Conservation (phyloP, 805 yeast species). For the Cyberlindnera mycetangii region DNA sequence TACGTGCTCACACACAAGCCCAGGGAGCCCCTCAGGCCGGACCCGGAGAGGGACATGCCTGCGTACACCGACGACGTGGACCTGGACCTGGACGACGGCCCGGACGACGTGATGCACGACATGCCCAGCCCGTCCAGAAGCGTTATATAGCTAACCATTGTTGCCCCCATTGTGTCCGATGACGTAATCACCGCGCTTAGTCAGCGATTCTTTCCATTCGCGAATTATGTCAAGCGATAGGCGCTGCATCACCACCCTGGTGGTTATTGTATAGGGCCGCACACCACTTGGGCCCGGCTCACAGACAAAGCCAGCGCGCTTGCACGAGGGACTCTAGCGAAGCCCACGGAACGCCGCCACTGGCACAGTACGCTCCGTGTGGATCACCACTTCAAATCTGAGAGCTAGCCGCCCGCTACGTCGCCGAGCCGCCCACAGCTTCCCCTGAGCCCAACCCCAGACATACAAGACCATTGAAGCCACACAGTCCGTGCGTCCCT, state of each 20-base stretch:
- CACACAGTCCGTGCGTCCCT: too few species aligned
- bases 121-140: conserved; percentile 5
- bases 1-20: conserved; percentile 55
- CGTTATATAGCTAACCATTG: conserved; percentile 3
- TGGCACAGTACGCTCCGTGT: too few species aligned
- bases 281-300: neutral
- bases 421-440: neutral
- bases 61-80: neutral
- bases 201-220: too few species aligned
- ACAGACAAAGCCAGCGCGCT: too few species aligned
- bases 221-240: neutral
- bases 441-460: too few species aligned
- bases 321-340: too few species aligned
- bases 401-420: neutral
- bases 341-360: too few species aligned
- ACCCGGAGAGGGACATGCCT: conserved; percentile 1
- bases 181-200: neutral
- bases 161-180: too few species aligned
- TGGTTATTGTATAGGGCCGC: conserved; percentile 1
- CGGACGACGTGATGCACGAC: conserved; percentile 2
- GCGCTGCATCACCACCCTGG: conserved; percentile 15
- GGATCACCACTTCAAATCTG: neutral
- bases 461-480: too few species aligned
- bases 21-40: conserved; percentile 8
- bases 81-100: neutral